phyloP scores from a whole-genome alignment of 1,284 basidiomycete species.

The Sphaerobolus stellatus region DNA sequence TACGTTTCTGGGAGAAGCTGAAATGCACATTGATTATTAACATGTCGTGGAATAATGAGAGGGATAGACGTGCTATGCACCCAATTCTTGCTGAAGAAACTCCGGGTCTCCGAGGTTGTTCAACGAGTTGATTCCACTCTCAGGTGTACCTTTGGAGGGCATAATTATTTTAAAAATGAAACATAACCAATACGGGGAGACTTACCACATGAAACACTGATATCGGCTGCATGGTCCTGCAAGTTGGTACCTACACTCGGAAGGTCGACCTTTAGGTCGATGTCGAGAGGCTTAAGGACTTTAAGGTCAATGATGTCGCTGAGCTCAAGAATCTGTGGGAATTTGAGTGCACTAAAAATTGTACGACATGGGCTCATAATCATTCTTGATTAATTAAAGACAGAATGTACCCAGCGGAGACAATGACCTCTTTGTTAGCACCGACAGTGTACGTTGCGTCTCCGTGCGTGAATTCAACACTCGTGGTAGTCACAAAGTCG shows the following conservation, averaged over 20 bases:
- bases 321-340: conserved; percentile 37
- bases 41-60: too few relatives aligned
- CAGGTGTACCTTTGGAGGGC: too few relatives aligned
- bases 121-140: too few relatives aligned
- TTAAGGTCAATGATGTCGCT: conserved; percentile 37
- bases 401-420: conserved; percentile 18
- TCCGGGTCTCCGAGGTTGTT: conserved; percentile 19
- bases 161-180: too few relatives aligned
- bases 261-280: conserved; percentile 34
- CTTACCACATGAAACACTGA: not conserved
- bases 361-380: not conserved
- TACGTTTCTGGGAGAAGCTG: not conserved
- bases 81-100: conserved; percentile 16
- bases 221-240: conserved; percentile 28
- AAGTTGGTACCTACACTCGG: conserved; percentile 35
- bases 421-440: conserved; percentile 28
- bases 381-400: not conserved
- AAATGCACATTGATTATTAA: too few relatives aligned
- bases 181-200: not conserved
- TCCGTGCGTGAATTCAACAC: conserved; percentile 32
- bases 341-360: conserved; percentile 28
- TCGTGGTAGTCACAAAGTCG: conserved; percentile 26
- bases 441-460: conserved; percentile 26
- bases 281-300: conserved; percentile 29
- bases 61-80: conserved; percentile 21